Evolutionary conservation across 192 early-diverging fungal genomes (phyloP), one percentile per base, ranked within the genome.

Genomic region (Geranomyces michiganensis): DNA sequence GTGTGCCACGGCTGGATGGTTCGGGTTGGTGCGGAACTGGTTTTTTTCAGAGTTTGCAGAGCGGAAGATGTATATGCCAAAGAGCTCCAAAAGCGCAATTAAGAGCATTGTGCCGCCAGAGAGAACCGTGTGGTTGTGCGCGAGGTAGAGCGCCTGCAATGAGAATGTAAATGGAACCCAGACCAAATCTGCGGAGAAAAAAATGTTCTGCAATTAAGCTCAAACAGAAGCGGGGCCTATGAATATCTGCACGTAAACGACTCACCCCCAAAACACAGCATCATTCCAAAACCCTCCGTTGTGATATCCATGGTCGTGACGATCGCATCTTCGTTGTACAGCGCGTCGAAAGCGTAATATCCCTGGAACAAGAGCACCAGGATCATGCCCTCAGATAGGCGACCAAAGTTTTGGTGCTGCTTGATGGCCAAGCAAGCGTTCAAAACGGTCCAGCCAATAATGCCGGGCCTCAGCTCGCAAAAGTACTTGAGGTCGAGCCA

Each of bases 301-400:
- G 90, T 93, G n/a, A 99, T 93, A 67, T 99, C 95, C 94, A 97
- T 96, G 6, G 95, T 99, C 19, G 96, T 96, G 78, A 99, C 72
- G 22, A 99, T 92, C 14, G 92, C 88, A 21, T 81, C 55, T 65
- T 93, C 92, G 67, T 88, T 89, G 82, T 83, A 91, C 41, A 95
- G 76, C 3, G 94, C 88, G 79, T 99, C 96, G 31, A 94, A 67
- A 46, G 92, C 90, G 79, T 99, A 99, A 72, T 85, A 88, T 29
- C 81, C 83, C 75, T 99, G 91, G 56, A 92, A 91, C 29, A 89
- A 49, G 9, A 90, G 71, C 8, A 93, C 92, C 30, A 94, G 77
- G 45, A 81, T 72, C 93, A 96, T 92, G 2, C 88, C 81, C 62
- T 92, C 90, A 55, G 92, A 87, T 32, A 97, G 67, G 22, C 62